These are phyloP conservation scores for Candida methanosorbosa DNA, from an alignment of 805 yeast genomes.

Conservation along the genomic window DNA sequence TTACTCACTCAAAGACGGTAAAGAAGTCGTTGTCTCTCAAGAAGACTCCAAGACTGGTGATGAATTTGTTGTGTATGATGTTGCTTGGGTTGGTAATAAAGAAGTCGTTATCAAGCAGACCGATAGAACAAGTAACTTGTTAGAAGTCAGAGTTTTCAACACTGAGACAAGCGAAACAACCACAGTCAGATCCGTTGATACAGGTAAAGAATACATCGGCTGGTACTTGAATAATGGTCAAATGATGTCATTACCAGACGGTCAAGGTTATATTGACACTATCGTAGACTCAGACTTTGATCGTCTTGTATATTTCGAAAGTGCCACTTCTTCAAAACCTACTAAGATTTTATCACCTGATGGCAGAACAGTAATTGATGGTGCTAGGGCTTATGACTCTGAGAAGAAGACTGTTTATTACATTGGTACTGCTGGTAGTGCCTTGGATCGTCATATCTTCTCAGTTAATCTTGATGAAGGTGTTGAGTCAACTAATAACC, in stretches of 20 bases:
- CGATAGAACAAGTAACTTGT: conserved; percentile 49
- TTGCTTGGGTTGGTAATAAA: conserved; percentile 45
- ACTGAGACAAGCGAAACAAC: conserved; percentile 20
- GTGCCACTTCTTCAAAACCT: conserved; percentile 32
- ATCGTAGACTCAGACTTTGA: conserved; percentile 46
- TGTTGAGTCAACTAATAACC: conserved; percentile 9
- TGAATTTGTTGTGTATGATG: conserved; percentile 53
- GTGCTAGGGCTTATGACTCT: conserved; percentile 39
- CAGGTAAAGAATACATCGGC: conserved; percentile 35
- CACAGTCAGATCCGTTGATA: conserved; percentile 34
- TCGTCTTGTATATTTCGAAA: conserved; percentile 55
- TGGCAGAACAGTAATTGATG: conserved; percentile 42
- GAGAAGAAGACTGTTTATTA: conserved; percentile 43
- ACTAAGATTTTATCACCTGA: conserved; percentile 33
- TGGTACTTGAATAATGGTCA: conserved; percentile 41
- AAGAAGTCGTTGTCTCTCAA: conserved; percentile 15
- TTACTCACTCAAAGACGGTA: conserved; percentile 25
- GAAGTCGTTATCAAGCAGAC: conserved; percentile 49
- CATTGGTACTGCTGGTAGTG: conserved; percentile 45
- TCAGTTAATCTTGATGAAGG: conserved; percentile 30
- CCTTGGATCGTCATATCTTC: conserved; percentile 53
- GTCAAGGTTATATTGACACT: conserved; percentile 54
- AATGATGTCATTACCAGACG: conserved; percentile 29
- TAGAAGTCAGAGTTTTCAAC: conserved; percentile 42
- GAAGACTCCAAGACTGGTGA: conserved; percentile 25